Conservation (phyloP, 2,329 filamentous ascomycete genomes). For the Fusarium haematococcum region DNA sequence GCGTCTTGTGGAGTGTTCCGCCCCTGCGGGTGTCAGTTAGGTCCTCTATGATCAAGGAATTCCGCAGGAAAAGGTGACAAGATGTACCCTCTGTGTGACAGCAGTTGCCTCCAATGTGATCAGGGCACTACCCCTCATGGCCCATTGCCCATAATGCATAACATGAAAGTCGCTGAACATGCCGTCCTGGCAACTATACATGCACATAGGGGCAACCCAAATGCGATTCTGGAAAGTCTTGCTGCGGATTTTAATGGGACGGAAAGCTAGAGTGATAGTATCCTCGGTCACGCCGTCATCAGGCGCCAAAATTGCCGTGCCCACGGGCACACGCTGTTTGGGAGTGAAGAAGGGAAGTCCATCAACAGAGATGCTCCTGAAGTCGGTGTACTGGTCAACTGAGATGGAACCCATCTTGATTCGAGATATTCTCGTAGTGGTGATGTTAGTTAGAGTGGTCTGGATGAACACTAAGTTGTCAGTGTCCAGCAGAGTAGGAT, state of each 20-base stretch:
- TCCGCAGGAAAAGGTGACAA: background rate
- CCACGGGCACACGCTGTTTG: background rate
- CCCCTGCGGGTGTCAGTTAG: background rate
- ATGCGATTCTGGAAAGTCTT: slow-evolving; percentile 21
- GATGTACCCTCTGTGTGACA: background rate
- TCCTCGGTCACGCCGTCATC: background rate
- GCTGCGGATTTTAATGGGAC: slow-evolving; percentile 8
- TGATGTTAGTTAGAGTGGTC: background rate
- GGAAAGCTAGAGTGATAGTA: background rate
- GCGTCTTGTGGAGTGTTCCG: background rate
- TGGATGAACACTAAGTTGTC: background rate
- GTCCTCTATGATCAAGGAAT: background rate
- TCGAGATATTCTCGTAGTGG: background rate
- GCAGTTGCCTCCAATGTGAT: background rate
- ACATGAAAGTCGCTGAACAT: slow-evolving; percentile 20
- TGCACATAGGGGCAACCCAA: slow-evolving; percentile 20
- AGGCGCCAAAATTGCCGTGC: background rate
- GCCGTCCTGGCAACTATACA: slow-evolving; percentile 17
- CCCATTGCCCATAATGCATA: slow-evolving; percentile 14
- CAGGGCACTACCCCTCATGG: slow-evolving; percentile 4
- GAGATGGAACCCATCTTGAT: background rate
- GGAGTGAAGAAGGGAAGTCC: background rate
- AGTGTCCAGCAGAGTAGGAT: background rate
- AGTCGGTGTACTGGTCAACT: background rate
- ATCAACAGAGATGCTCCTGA: background rate